Evolutionary conservation across 257 asterid genomes (phyloP), one percentile per base, ranked within the genome.

Genomic region (Nicotiana noctiflora): DNA sequence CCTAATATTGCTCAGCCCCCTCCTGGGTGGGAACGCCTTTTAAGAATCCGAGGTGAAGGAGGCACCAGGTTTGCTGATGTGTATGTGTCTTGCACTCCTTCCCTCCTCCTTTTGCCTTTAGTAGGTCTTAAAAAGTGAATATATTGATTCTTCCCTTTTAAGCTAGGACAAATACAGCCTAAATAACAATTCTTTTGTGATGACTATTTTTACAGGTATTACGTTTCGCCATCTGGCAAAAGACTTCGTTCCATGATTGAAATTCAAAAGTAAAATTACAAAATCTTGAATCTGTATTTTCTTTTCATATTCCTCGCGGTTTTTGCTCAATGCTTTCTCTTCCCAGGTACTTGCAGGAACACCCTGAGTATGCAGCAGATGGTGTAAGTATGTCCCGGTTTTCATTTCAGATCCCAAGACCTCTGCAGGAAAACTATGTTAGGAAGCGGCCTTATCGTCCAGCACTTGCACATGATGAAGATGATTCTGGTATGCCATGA

Each of bases 331-430:
- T 81, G 55, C 83, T 81, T 61, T 11, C 64, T 53, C 23, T 74
- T 74, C 61, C 15, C 79, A 95, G 99, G 88, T 89, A 85, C 87
- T 91, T 93, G 86, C 77, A 83, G 40, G 93, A 95, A 49, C 87
- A 91, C 82, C 95, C 96, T 10, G 90, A 89, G 84, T 88, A 84
- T 77, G 60, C 31, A 37, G 85, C 82, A 63, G 83, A 87, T 76
- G 95, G 96, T n/a, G 86, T 90, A 64, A 85, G 81, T 29, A 62
- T 88, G 87, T 84, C 93, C 14, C 91, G 82, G 74, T 95, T 95
- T 86, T 95, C 99, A 82, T 95, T 95, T 82, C 98, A 91, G 86
- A 92, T 88, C 78, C 99, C 99, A 56, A 91, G 87, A 83, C 99
- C 97, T 59, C 84, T 93, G 88, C 92, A 88, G 68, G 95, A 90